Percentiles rank a stretch among this genome's conserved stretches.
Conservation (phyloP, 495 filamentous ascomycete species). For the Aspergillus heteromorphus region DNA sequence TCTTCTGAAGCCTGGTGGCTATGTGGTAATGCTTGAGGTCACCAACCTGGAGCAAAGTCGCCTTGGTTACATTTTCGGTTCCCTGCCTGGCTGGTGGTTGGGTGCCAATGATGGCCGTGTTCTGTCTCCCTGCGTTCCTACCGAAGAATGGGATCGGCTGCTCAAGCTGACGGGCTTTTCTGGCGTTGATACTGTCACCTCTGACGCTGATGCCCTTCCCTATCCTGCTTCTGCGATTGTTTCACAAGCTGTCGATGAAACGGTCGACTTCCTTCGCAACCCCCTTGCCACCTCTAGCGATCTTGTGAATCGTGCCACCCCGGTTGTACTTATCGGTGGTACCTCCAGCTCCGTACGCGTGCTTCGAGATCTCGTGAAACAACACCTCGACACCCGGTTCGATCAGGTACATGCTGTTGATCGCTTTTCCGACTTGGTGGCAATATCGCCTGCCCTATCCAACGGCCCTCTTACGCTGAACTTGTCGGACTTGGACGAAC, state of each 20-base stretch:
- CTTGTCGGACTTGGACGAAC: constrained; percentile 38
- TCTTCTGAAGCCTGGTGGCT: background rate
- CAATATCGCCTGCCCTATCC: no score
- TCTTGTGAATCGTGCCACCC: no score
- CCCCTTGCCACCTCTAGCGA: constrained; percentile 3
- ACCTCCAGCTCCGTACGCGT: background rate
- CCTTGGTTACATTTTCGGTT: background rate
- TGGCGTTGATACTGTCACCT: constrained; percentile 34
- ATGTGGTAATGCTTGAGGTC: background rate
- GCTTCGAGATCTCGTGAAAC: no score
- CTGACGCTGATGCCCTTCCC: background rate
- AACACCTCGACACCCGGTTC: no score
- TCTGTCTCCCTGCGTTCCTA: constrained; percentile 40
- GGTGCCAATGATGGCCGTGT: constrained; percentile 14
- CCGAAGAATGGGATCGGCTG: constrained; percentile 30
- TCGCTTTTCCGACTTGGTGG: no score
- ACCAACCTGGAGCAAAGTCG: background rate
- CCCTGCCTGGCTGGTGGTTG: background rate
- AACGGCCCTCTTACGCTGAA: no score
- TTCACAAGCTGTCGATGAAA: constrained; percentile 39
- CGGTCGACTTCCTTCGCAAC: constrained; percentile 20
- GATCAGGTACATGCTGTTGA: background rate
- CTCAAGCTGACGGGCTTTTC: constrained; percentile 38
- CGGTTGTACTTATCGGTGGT: no score
- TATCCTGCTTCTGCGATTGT: constrained; percentile 28